These are phyloP conservation scores for Lachnellula arida DNA, from an alignment of 2,329 filamentous ascomycete genomes.

Conservation along the genomic window DNA sequence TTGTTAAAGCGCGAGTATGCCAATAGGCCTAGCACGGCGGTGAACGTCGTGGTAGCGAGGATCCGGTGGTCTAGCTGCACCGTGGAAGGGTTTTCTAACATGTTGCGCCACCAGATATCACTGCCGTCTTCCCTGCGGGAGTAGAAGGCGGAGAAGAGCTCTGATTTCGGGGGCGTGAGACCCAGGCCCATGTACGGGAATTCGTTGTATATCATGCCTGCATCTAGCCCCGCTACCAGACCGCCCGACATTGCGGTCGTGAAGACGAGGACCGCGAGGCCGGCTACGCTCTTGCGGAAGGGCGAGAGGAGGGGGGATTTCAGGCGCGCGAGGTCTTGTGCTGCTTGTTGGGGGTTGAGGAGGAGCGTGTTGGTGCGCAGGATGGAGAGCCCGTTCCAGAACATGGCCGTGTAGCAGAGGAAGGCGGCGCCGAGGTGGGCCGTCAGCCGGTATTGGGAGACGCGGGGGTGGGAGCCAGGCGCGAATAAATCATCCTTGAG, in stretches of 20 bases:
- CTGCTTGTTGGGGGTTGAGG: constrained; percentile 58
- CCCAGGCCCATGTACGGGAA: constrained; percentile 93
- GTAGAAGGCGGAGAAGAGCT: constrained; percentile 85
- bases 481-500: constrained; percentile 94
- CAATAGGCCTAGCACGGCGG: constrained; percentile 71
- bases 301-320: constrained; percentile 61
- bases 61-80: constrained; percentile 96
- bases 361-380: constrained; percentile 73
- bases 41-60: constrained; percentile 84
- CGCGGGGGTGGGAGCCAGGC: constrained; percentile 82
- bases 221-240: constrained; percentile 90
- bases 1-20: constrained; percentile 70
- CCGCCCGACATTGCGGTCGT: constrained; percentile 89
- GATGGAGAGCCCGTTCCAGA: constrained; percentile 80
- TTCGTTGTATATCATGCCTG: constrained; percentile 97
- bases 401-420: constrained; percentile 89
- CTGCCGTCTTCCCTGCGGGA: constrained; percentile 69
- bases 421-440: constrained; percentile 89
- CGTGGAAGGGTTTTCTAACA: constrained; percentile 92
- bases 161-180: constrained; percentile 71
- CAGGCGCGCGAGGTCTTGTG: constrained; percentile 57
- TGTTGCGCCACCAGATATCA: constrained; percentile 95
- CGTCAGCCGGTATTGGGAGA: constrained; percentile 89
- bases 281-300: constrained; percentile 70
- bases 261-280: constrained; percentile 73